Conservation (phyloP, 768 basidiomycete genomes). For the Suillus tomentosus region DNA sequence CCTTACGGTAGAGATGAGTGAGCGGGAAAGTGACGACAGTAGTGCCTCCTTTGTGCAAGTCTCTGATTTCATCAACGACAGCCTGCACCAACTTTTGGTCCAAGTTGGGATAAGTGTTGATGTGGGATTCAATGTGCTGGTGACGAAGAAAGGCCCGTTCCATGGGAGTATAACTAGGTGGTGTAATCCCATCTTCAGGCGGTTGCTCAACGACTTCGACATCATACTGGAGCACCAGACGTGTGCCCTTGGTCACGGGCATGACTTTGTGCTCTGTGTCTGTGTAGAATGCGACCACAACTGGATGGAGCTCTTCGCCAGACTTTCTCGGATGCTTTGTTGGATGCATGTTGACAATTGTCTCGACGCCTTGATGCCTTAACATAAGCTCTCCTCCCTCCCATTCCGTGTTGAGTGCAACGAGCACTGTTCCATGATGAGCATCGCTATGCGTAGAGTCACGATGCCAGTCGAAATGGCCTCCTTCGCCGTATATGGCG, state of each 20-base stretch:
- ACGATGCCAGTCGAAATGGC: constrained; percentile 6
- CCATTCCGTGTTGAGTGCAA: not conserved
- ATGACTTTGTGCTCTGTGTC: constrained; percentile 4
- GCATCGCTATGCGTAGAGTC: not conserved
- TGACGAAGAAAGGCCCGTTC: not conserved
- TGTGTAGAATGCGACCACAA: not conserved
- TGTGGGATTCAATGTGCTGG: not conserved
- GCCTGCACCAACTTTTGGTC: not conserved
- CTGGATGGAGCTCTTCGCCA: not conserved
- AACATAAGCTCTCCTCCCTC: constrained; percentile 2
- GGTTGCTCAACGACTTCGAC: not conserved
- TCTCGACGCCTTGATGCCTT: not conserved
- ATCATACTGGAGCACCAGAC: constrained; percentile 1
- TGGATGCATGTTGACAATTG: not conserved
- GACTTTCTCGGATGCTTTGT: not conserved
- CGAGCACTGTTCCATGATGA: not conserved
- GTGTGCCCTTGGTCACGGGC: not conserved
- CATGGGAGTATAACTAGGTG: not conserved
- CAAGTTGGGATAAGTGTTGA: not conserved
- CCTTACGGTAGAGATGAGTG: not conserved
- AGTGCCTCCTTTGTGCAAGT: not conserved
- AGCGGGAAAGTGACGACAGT: not conserved
- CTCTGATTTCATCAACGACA: not conserved
- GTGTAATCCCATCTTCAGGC: rapidly evolving
- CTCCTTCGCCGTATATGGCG: not conserved